Conservation (phyloP, 2,329 filamentous ascomycete species). For the Aspergillus calidoustus region DNA sequence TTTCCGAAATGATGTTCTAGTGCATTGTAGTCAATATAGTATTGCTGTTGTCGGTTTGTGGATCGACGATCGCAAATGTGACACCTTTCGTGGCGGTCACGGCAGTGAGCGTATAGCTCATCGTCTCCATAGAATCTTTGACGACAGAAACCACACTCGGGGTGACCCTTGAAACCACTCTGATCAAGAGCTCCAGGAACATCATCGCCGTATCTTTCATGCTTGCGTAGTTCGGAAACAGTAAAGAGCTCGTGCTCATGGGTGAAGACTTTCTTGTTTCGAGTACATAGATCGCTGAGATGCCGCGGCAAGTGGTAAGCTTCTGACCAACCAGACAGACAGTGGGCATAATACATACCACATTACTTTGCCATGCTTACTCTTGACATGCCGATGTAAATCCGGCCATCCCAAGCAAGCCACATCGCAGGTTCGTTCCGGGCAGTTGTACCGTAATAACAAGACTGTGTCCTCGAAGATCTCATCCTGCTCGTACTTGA, state of each 20-base stretch:
- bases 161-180: constrained; percentile 94
- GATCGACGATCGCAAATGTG: constrained; percentile 83
- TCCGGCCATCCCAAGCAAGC: constrained; percentile 82
- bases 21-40: constrained; percentile 86
- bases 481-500: constrained; percentile 84
- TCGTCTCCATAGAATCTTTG: constrained; percentile 95
- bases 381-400: constrained; percentile 79
- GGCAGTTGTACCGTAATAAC: constrained; percentile 91
- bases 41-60: constrained; percentile 73
- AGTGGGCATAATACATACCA: constrained; percentile 55
- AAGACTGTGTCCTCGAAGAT: constrained; percentile 91
- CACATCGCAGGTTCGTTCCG: constrained; percentile 80
- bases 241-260: constrained; percentile 96
- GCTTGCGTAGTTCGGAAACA: constrained; percentile 76
- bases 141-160: constrained; percentile 89
- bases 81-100: constrained; percentile 91
- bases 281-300: constrained; percentile 76
- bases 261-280: constrained; percentile 97
- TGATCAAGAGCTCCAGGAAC: constrained; percentile 87
- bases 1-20: constrained; percentile 85
- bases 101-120: constrained; percentile 90
- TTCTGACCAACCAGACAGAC: constrained; percentile 4
- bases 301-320: constrained; percentile 15
- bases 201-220: constrained; percentile 91
- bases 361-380: constrained; percentile 82